Conservation (phyloP, 805 yeast species). For the Tetrapisispora taiwanensis region DNA sequence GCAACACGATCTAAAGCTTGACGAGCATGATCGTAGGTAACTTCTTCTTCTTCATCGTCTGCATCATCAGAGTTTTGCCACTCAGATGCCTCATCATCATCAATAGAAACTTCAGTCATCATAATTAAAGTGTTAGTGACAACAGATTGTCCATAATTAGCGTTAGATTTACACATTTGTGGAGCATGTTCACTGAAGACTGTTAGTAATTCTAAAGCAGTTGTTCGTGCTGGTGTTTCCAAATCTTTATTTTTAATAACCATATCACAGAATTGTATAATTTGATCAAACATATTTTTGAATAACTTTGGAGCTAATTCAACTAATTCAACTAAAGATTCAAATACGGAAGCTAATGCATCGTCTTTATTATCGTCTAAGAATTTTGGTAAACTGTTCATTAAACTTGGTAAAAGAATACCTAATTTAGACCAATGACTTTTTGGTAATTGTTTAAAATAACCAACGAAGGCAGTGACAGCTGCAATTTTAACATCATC, state of each 20-base stretch:
- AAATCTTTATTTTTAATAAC: constrained; percentile 74
- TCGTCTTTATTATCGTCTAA: constrained; percentile 68
- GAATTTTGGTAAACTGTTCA: constrained; percentile 80
- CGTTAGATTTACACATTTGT: constrained; percentile 79
- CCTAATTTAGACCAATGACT: constrained; percentile 67
- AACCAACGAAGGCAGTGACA: constrained; percentile 84
- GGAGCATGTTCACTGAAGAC: constrained; percentile 92
- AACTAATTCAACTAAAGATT: constrained; percentile 79
- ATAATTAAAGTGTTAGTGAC: constrained; percentile 65
- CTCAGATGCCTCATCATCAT: constrained; percentile 79
- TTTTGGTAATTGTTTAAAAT: constrained; percentile 74
- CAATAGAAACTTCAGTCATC: constrained; percentile 88
- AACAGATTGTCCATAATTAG: constrained; percentile 59
- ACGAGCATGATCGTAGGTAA: constrained; percentile 83
- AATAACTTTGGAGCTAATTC: constrained; percentile 92
- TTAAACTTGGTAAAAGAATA: constrained; percentile 69
- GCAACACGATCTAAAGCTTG: constrained; percentile 90
- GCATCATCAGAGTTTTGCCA: constrained; percentile 77
- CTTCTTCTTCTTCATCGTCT: constrained; percentile 72
- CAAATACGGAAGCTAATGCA: constrained; percentile 80
- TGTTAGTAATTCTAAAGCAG: constrained; percentile 80
- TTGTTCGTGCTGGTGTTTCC: constrained; percentile 69
- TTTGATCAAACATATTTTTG: constrained; percentile 80
- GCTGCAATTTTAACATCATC: constrained; percentile 88
- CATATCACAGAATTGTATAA: constrained; percentile 74